Base-by-base conservation (phyloP, 2,329 filamentous ascomycete genomes). In the Macroventuria anomochaeta region DNA sequence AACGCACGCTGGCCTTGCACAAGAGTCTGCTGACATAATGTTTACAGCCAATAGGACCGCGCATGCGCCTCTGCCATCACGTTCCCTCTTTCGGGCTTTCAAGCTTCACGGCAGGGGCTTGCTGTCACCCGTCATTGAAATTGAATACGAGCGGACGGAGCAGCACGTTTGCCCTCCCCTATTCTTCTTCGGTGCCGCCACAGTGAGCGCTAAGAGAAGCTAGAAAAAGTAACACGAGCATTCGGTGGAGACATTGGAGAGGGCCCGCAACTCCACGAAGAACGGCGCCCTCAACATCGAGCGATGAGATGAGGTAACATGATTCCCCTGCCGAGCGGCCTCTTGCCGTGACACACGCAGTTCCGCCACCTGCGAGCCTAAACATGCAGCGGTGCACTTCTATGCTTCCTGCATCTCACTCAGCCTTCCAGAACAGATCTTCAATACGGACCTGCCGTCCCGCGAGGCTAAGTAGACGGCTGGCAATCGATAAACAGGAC, bases 401-500 rank as follows among this genome's bases (percentile, higher is more conserved):
- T 46, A 46, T 41, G 49, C 18, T 46, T 41, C 37, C 33, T 39
- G 21, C 43, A 31, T 15, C 61, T 49, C 55, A 48, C 33, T 39
- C 39, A 38, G 33, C 33, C 37, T 54, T 48, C 51, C 44, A 48
- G 51, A 53, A 54, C 50, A 26, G 15, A 38, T 44, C 28, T 26
- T 40, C 28, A n/a, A 25, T 25, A 34, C 51, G 17, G 39, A 26
- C 15, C 23, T 38, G 23, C 52, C 52, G 39, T 33, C 28, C 47
- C 47, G 52, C 52, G 46, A 55, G 53, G 46, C 51, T 42, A 53
- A 51, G 41, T 51, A 40, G 18, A 21, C 52, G 54, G 57, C 51
- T 58, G 44, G 55, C 50, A 64, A 65, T 67, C 61, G 61, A 63
- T 61, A 65, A 55, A 52, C 15, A 43, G 13, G 20, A 25, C 28